These are phyloP conservation scores for Euryodendron excelsum DNA, from an alignment of 148 eudicot genomes.

Conservation along the genomic window DNA sequence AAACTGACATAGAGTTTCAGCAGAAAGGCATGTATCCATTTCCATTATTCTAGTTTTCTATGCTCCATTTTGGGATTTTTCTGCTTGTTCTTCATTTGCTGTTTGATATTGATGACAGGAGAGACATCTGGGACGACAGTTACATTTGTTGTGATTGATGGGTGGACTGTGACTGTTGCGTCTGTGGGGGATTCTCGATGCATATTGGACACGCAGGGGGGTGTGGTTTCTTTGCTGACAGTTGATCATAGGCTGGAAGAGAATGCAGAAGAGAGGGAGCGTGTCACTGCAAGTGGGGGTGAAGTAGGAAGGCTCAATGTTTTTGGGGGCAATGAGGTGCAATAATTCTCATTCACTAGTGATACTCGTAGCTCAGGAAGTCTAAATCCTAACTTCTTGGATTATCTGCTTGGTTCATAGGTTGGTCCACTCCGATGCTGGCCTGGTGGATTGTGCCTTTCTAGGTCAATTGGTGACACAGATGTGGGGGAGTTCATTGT, in stretches of 20 bases:
- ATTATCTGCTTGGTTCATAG: slow-evolving; percentile 30
- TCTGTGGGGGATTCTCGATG: slow-evolving; percentile 99
- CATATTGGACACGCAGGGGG: slow-evolving; percentile 90
- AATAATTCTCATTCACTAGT: slow-evolving; percentile 3
- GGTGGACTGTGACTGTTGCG: slow-evolving; percentile 98
- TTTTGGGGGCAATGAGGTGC: slow-evolving; percentile 80
- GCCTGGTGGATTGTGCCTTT: slow-evolving; percentile 99
- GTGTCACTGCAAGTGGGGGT: slow-evolving; percentile 96
- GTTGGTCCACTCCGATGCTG: slow-evolving; percentile 98
- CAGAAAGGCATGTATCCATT: slow-evolving; percentile 60
- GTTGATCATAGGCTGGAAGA: slow-evolving; percentile 97
- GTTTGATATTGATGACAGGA: slow-evolving; percentile 40
- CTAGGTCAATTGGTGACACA: slow-evolving; percentile 95
- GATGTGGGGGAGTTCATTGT: slow-evolving; percentile 99
- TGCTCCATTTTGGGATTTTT: neutral
- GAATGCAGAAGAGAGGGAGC: slow-evolving; percentile 88
- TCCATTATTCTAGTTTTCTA: neutral
- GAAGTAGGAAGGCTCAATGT: slow-evolving; percentile 95
- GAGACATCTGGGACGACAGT: slow-evolving; percentile 97
- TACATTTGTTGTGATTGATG: slow-evolving; percentile 95
- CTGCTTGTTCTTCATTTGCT: neutral
- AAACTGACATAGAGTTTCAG: slow-evolving; percentile 96
- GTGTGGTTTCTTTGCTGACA: slow-evolving; percentile 82
- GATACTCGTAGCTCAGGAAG: neutral
- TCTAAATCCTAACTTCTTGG: neutral